Evolutionary conservation across 225 moss, liverwort and hornwort genomes (phyloP), one percentile per base, ranked within the genome.

Genomic region (Bryum argenteum): DNA sequence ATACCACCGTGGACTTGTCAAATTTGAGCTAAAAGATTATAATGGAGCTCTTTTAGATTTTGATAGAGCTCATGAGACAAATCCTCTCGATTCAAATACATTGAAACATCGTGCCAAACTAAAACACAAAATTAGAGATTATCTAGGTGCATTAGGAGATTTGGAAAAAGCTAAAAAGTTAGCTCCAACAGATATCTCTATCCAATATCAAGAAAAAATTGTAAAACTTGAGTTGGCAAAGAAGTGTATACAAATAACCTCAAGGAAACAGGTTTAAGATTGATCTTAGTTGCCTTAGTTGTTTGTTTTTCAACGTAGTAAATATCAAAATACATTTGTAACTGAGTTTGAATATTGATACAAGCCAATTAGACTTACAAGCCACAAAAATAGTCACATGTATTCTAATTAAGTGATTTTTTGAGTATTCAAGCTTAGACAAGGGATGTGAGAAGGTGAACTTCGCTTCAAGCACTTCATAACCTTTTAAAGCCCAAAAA

Each of bases 181-280:
- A 60, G 9, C 20, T n/a, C 37, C 59, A 71, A 21, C 33, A 19
- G 60, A 71, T 60, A 45, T 15, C 9, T 60, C 21, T 15, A 71
- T 60, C 21, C 37, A 60, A 18, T 71, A 71, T 19, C 59, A 70
- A 48, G 8, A 2, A 28, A 20, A 48, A 9, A 4, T 59, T 19
- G 18, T 70, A 45, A 37, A 70, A 6, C 47, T 47, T 37, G 70
- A 70, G 9, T 37, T 70, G 59, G 45, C 14, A 9, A 37, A 20
- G 48, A 37, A 47, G 20, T 48, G 18, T 19, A 48, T 48, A 59
- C 14, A 14, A 3, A 28, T 37, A 15, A 13, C 22, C 15, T 43
- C 44, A 20, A 12, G 20, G 6, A 6, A 7, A 33, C 7, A 33
- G 7, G 5, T 33, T 3, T 33, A 33, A 3, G 33, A 33, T 33